Percentiles rank a stretch among this genome's conserved stretches.
phyloP scores from a whole-genome alignment of 129 eudicot genomes.

The Apium graveolens region DNA sequence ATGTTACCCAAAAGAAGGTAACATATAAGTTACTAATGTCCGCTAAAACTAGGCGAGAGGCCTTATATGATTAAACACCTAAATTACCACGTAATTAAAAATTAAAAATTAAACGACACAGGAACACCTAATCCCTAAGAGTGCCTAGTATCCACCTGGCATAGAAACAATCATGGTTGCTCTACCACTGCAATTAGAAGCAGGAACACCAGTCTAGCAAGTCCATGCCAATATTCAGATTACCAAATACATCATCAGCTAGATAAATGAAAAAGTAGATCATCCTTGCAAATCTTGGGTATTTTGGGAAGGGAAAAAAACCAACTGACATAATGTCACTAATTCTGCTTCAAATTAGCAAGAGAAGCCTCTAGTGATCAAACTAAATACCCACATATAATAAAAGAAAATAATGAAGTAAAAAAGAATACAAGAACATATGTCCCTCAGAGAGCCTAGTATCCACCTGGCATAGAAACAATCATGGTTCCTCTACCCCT shows the following conservation, averaged over 20 bases:
- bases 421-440: too few relatives aligned
- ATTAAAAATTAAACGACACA: too few relatives aligned
- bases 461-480: background rate
- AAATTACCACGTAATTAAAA: background rate
- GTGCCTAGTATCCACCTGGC: background rate
- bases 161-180: background rate
- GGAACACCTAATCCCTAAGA: background rate
- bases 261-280: too few relatives aligned
- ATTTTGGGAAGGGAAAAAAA: background rate
- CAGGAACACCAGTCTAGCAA: constrained; percentile 2
- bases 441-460: background rate
- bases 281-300: background rate
- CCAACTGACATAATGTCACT: background rate
- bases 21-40: background rate
- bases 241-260: background rate
- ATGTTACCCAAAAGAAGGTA: too few relatives aligned
- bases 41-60: background rate
- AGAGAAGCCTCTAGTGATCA: background rate
- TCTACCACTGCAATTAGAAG: background rate
- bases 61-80: background rate
- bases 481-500: background rate
- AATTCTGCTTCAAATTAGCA: too few relatives aligned
- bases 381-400: background rate
- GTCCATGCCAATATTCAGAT: background rate
- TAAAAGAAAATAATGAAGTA: too few relatives aligned